These are phyloP conservation scores for Diaporthe australafricana DNA, from an alignment of 2,329 filamentous ascomycete genomes.

Conservation along the genomic window DNA sequence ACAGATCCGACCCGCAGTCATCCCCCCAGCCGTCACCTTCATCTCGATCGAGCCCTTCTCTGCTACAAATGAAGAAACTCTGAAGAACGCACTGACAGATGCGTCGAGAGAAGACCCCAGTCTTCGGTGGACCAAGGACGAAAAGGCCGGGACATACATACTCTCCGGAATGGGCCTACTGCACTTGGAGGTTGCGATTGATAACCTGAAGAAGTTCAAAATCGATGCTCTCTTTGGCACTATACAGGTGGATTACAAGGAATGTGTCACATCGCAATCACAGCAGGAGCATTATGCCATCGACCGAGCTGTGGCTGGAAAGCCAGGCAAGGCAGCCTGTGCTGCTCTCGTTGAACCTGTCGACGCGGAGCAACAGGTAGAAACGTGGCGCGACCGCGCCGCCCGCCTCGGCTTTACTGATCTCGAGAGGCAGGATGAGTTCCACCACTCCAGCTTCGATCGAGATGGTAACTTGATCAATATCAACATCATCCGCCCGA, in stretches of 20 bases:
- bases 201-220: slow-evolving; percentile 89
- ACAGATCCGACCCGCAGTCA: slow-evolving; percentile 87
- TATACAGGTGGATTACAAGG: slow-evolving; percentile 96
- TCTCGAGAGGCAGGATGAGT: slow-evolving; percentile 43
- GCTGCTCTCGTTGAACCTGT: slow-evolving; percentile 75
- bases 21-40: slow-evolving; percentile 95
- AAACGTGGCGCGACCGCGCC: slow-evolving; percentile 30
- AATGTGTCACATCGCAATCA: slow-evolving; percentile 75
- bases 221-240: slow-evolving; percentile 87
- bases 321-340: slow-evolving; percentile 81
- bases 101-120: slow-evolving; percentile 93
- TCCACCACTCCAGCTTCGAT: slow-evolving; percentile 58
- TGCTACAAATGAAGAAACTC: slow-evolving; percentile 77
- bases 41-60: slow-evolving; percentile 83
- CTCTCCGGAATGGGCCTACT: slow-evolving; percentile 97
- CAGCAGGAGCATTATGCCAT: slow-evolving; percentile 71
- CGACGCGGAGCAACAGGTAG: slow-evolving; percentile 45
- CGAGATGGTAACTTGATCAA: slow-evolving; percentile 78
- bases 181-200: slow-evolving; percentile 91
- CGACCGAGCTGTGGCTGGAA: slow-evolving; percentile 84
- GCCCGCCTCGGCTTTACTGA: slow-evolving; percentile 30
- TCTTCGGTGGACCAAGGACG: slow-evolving; percentile 83
- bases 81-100: slow-evolving; percentile 80
- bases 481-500: slow-evolving; percentile 66
- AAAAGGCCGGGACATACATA: slow-evolving; percentile 93